phyloP scores from a whole-genome alignment of 306 rosid species.

The Lablab purpureus region DNA sequence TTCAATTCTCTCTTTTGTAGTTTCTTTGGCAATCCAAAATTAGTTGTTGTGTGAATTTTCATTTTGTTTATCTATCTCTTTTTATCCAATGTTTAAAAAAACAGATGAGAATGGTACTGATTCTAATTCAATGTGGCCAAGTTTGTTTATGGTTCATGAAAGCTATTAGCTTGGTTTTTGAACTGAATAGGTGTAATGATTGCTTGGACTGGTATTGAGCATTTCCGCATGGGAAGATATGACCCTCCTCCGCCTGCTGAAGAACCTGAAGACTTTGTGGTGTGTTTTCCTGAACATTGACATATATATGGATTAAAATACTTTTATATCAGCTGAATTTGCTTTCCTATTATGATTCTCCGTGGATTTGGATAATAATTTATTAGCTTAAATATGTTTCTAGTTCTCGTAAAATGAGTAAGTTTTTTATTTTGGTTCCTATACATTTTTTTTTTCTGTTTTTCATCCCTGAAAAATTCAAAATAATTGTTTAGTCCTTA shows the following conservation, averaged over 20 bases:
- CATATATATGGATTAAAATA: slow-evolving; percentile 18
- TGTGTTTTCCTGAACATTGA: slow-evolving; percentile 52
- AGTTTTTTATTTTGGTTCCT: too few relatives aligned
- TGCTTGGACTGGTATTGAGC: slow-evolving; percentile 99
- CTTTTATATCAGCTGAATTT: slow-evolving; percentile 19
- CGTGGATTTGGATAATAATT: not conserved
- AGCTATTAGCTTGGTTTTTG: not conserved
- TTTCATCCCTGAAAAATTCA: too few relatives aligned
- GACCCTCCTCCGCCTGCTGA: slow-evolving; percentile 93
- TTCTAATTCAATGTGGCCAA: not conserved
- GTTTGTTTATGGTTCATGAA: slow-evolving; percentile 1
- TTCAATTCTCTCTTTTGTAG: not conserved
- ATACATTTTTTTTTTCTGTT: too few relatives aligned
- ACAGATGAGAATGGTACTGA: not conserved
- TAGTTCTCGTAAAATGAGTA: too few relatives aligned
- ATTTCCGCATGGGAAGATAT: slow-evolving; percentile 83
- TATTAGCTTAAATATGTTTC: too few relatives aligned
- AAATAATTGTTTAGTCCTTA: too few relatives aligned
- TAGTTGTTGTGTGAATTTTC: not conserved
- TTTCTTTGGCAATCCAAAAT: not conserved
- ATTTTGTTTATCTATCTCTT: not conserved
- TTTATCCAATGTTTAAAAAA: not conserved
- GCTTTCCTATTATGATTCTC: slow-evolving; percentile 20
- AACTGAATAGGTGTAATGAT: slow-evolving; percentile 85
- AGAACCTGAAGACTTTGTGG: slow-evolving; percentile 87